These are phyloP conservation scores for Laburnicola sp. DNA, from an alignment of 2,329 filamentous ascomycete genomes.

Conservation along the genomic window DNA sequence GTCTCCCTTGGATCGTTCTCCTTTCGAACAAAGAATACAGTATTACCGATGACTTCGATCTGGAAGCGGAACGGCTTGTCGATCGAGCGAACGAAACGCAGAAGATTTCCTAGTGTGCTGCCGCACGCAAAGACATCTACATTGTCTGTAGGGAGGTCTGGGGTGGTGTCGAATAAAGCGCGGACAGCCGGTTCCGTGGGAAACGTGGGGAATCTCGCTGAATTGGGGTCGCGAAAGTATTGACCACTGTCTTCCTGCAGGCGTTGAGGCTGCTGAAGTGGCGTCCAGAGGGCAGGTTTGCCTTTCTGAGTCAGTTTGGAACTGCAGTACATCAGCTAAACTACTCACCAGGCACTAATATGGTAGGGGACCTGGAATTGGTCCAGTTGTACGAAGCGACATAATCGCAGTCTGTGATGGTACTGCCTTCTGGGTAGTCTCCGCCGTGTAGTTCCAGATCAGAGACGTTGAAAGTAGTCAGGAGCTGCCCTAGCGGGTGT, in stretches of 20 bases:
- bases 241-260: constrained; percentile 52
- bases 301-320: constrained; percentile 40
- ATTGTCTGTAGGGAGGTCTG: constrained; percentile 35
- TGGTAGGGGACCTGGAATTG: constrained; percentile 39
- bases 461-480: constrained; percentile 22
- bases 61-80: constrained; percentile 61
- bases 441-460: constrained; percentile 11
- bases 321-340: not conserved
- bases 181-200: constrained; percentile 57
- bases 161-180: constrained; percentile 47
- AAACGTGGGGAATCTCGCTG: constrained; percentile 54
- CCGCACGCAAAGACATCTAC: constrained; percentile 64
- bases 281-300: constrained; percentile 56
- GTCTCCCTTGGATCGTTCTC: constrained; percentile 63
- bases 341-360: constrained; percentile 38
- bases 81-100: constrained; percentile 57
- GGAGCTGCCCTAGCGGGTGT: constrained; percentile 36
- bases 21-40: constrained; percentile 65
- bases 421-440: constrained; percentile 1
- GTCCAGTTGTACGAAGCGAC: constrained; percentile 60
- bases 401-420: constrained; percentile 48
- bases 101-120: constrained; percentile 64
- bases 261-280: constrained; percentile 36
- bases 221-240: constrained; percentile 60
- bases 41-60: constrained; percentile 59